Conservation (phyloP, 176 grass and related monocot genomes). For the Thinopyrum elongatum region DNA sequence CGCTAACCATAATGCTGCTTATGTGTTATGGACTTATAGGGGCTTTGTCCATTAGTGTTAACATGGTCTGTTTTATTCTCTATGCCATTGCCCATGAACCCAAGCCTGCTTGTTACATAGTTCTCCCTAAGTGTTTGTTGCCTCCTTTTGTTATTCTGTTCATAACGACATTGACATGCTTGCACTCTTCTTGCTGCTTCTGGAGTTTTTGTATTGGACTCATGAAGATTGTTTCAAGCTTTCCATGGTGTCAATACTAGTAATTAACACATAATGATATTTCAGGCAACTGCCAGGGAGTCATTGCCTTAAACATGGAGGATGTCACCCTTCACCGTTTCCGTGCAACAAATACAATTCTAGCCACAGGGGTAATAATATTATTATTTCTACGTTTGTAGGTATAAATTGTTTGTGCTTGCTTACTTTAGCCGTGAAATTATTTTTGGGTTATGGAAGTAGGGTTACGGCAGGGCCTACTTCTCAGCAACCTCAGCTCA, state of each 20-base stretch:
- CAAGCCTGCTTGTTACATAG: not conserved
- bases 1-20: not conserved
- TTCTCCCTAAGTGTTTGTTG: not conserved
- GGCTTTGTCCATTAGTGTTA: not conserved
- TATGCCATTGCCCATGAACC: slow-evolving; percentile 9
- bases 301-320: slow-evolving; percentile 86
- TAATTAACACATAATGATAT: slow-evolving; percentile 17
- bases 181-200: not conserved
- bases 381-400: not conserved
- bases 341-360: slow-evolving; percentile 61
- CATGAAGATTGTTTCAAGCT: not conserved
- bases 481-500: slow-evolving; percentile 99
- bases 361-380: slow-evolving; percentile 64
- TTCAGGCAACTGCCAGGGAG: slow-evolving; percentile 64
- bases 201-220: slow-evolving; percentile 4
- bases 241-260: not conserved
- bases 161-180: not conserved
- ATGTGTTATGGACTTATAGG: not conserved
- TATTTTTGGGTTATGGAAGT: slow-evolving; percentile 11
- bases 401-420: slow-evolving; percentile 3
- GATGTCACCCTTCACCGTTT: slow-evolving; percentile 80
- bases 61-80: not conserved
- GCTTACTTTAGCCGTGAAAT: not conserved
- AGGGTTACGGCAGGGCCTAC: slow-evolving; percentile 90
- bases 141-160: not conserved